These are phyloP conservation scores for Tolypocladium tropicale DNA, from an alignment of 2,329 filamentous ascomycete species.

Conservation along the genomic window DNA sequence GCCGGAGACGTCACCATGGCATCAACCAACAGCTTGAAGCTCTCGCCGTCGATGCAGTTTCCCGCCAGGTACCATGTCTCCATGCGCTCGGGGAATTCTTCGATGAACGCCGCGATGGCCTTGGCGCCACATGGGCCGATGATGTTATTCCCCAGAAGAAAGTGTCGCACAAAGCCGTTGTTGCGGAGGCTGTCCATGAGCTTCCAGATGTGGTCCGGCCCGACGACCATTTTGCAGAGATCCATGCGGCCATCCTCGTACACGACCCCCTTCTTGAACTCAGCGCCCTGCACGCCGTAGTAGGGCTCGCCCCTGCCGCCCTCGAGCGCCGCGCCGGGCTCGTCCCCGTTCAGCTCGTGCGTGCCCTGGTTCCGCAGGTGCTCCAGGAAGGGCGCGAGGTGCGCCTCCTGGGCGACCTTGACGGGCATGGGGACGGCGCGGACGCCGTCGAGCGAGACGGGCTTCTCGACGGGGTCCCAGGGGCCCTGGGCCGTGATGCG, in stretches of 20 bases:
- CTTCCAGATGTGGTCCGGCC: slow-evolving; percentile 37
- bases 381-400: slow-evolving; percentile 22
- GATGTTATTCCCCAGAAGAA: slow-evolving; percentile 44
- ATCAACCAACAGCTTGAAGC: slow-evolving; percentile 31
- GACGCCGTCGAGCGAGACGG: slow-evolving; percentile 20
- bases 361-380: slow-evolving; percentile 21
- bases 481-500: slow-evolving; percentile 22
- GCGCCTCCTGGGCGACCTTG: slow-evolving; percentile 15
- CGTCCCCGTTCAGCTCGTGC: slow-evolving; percentile 11
- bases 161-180: slow-evolving; percentile 38
- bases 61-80: slow-evolving; percentile 47
- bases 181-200: slow-evolving; percentile 36
- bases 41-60: slow-evolving; percentile 36
- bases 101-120: slow-evolving; percentile 34
- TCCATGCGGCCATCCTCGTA: slow-evolving; percentile 44
- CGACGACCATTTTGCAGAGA: slow-evolving; percentile 45
- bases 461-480: slow-evolving; percentile 19
- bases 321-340: slow-evolving; percentile 18
- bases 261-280: slow-evolving; percentile 28
- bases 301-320: slow-evolving; percentile 25
- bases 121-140: slow-evolving; percentile 37
- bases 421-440: slow-evolving; percentile 24
- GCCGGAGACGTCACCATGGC: slow-evolving; percentile 30
- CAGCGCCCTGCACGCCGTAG: slow-evolving; percentile 22
- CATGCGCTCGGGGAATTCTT: slow-evolving; percentile 33